Percentiles rank a stretch among this genome's conserved stretches.
Evolutionary conservation across 179 eudicot species (phyloP).

Genomic region (Pouteria campechiana): DNA sequence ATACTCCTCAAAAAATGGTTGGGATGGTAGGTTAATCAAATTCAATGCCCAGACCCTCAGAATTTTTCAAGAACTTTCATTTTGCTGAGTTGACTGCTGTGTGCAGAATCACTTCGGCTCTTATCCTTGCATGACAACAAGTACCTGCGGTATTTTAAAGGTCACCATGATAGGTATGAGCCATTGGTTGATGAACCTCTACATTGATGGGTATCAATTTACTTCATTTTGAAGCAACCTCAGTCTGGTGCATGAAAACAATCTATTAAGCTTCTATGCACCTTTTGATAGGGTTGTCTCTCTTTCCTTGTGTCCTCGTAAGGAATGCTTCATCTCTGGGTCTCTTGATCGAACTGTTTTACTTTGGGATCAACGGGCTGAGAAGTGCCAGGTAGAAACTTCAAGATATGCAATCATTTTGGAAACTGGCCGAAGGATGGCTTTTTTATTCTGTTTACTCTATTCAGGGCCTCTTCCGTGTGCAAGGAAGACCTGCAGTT

Average conservation of each 20-base stretch:
- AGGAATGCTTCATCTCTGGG: constrained; percentile 77
- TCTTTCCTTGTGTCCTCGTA: constrained; percentile 87
- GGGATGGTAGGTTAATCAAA: constrained; percentile 75
- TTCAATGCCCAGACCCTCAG: background rate
- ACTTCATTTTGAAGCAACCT: too few relatives aligned
- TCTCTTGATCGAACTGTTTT: constrained; percentile 90
- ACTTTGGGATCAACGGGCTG: constrained; percentile 97
- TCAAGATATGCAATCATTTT: too few relatives aligned
- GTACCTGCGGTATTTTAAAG: constrained; percentile 93
- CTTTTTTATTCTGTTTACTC: background rate
- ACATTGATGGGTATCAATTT: background rate
- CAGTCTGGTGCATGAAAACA: too few relatives aligned
- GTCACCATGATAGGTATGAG: constrained; percentile 92
- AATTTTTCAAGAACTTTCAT: background rate
- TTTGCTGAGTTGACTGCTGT: too few relatives aligned
- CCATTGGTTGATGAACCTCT: background rate
- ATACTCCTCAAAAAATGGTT: constrained; percentile 98
- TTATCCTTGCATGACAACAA: constrained; percentile 95
- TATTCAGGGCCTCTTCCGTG: constrained; percentile 81
- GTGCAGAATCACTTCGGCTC: constrained; percentile 88
- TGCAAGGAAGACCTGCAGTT: constrained; percentile 93
- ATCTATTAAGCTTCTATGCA: too few relatives aligned
- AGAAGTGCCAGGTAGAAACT: constrained; percentile 74
- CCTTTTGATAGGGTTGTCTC: constrained; percentile 70
- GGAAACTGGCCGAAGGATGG: constrained; percentile 1